Conservation (phyloP, 1,284 basidiomycete species). For the Cryptococcus maquisensis region DNA sequence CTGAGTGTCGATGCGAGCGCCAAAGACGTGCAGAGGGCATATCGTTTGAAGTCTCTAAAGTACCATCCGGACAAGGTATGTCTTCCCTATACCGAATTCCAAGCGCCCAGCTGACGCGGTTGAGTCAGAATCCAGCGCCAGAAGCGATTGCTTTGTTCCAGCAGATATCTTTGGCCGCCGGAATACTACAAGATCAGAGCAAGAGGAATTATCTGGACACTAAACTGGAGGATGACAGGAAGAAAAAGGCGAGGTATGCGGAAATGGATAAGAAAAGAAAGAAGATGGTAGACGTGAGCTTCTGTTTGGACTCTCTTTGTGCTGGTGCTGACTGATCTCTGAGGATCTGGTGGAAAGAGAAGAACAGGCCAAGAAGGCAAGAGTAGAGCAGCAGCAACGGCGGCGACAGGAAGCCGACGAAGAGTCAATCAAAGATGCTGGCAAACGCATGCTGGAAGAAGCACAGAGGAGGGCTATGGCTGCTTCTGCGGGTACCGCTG, state of each 20-base stretch:
- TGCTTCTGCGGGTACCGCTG: conserved; percentile 15
- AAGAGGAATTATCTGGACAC: conserved; percentile 78
- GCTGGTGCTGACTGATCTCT: neutral
- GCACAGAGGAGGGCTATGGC: conserved; percentile 25
- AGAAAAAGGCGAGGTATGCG: conserved; percentile 67
- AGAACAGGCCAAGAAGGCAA: conserved; percentile 69
- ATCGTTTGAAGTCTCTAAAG: conserved; percentile 73
- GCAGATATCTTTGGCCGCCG: conserved; percentile 77
- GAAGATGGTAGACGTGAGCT: conserved; percentile 58
- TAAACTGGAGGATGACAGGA: conserved; percentile 66
- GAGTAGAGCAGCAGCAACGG: conserved; percentile 57
- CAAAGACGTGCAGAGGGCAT: conserved; percentile 77
- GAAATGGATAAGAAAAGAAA: conserved; percentile 74
- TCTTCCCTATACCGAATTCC: conserved; percentile 20
- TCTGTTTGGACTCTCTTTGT: neutral
- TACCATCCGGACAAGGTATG: conserved; percentile 81
- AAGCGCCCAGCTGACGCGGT: neutral
- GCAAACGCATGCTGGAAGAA: conserved; percentile 65
- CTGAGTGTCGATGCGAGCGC: conserved; percentile 67
- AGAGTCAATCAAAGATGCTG: conserved; percentile 73
- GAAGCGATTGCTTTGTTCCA: conserved; percentile 68
- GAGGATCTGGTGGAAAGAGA: conserved; percentile 79
- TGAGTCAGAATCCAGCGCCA: conserved; percentile 17
- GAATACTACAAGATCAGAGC: conserved; percentile 75
- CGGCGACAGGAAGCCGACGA: conserved; percentile 58